Evolutionary conservation across 768 basidiomycete genomes (phyloP).

Genomic region (Naganishia friedmannii): DNA sequence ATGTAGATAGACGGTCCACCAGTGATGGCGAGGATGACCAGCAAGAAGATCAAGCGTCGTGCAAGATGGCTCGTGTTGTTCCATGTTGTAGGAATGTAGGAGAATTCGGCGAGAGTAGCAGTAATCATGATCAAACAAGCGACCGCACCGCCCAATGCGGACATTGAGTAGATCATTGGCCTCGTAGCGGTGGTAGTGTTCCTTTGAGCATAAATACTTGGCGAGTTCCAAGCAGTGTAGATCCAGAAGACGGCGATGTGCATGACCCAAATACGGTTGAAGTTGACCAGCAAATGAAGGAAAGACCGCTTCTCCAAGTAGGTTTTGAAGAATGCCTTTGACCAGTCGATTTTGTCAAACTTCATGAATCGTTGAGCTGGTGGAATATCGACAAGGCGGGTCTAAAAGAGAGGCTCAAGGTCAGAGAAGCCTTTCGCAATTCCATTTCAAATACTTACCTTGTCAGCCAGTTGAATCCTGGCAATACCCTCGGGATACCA

Average conservation of each 20-base stretch:
- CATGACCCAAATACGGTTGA: slow-evolving; percentile 99
- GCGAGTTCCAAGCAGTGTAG: slow-evolving; percentile 92
- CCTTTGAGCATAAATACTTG: slow-evolving; percentile 65
- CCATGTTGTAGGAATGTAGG: slow-evolving; percentile 98
- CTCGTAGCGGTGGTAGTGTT: slow-evolving; percentile 59
- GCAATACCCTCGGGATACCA: slow-evolving; percentile 99
- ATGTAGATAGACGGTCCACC: slow-evolving; percentile 93
- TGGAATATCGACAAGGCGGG: slow-evolving; percentile 82
- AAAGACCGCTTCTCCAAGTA: slow-evolving; percentile 97
- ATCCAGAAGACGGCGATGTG: slow-evolving; percentile 93
- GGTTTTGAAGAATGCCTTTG: slow-evolving; percentile 94
- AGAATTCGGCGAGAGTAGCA: slow-evolving; percentile 91
- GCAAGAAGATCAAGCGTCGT: slow-evolving; percentile 80
- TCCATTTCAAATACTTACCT: slow-evolving; percentile 57
- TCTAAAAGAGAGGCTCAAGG: slow-evolving; percentile 56
- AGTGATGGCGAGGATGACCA: slow-evolving; percentile 85
- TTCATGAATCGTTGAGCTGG: slow-evolving; percentile 93
- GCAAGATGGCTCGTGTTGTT: slow-evolving; percentile 96
- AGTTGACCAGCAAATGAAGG: slow-evolving; percentile 95
- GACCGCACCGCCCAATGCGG: slow-evolving; percentile 89
- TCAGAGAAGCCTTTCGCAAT: not conserved
- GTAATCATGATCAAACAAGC: slow-evolving; percentile 94
- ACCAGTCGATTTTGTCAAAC: slow-evolving; percentile 96
- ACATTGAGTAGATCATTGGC: slow-evolving; percentile 88
- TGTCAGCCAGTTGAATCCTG: slow-evolving; percentile 80